Conservation (phyloP, 2,329 filamentous ascomycete genomes). For the Cladobotryum mycophilum region DNA sequence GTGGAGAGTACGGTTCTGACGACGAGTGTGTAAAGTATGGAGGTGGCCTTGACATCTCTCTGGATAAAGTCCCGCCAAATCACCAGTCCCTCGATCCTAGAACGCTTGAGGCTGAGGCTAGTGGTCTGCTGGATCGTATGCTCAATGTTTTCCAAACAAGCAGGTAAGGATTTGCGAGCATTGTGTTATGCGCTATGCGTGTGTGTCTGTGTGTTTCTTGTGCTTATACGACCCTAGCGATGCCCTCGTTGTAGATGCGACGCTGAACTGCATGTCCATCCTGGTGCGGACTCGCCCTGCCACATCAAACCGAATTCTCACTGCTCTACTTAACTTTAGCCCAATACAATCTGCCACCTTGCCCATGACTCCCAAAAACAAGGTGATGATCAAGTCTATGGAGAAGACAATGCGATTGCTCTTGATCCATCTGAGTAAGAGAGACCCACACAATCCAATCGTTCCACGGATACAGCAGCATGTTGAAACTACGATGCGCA, state of each 20-base stretch:
- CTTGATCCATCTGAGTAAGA: conserved; percentile 76
- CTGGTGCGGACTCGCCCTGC: conserved; percentile 76
- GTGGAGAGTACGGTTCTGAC: conserved; percentile 18
- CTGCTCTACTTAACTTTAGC: conserved; percentile 83
- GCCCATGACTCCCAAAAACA: conserved; percentile 70
- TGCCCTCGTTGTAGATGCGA: conserved; percentile 81
- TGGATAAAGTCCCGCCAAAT: conserved; percentile 76
- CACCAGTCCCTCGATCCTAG: conserved; percentile 74
- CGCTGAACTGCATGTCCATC: conserved; percentile 78
- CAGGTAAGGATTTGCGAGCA: conserved; percentile 50
- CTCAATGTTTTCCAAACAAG: conserved; percentile 78
- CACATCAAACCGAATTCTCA: conserved; percentile 79
- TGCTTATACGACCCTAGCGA: conserved; percentile 50
- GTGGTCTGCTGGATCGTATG: conserved; percentile 82
- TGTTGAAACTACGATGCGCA: conserved; percentile 74
- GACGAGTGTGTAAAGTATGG: conserved; percentile 30
- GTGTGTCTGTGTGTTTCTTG: neutral
- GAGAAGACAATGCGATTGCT: conserved; percentile 86
- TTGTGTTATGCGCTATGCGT: neutral
- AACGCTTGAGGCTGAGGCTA: conserved; percentile 87
- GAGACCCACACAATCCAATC: conserved; percentile 74
- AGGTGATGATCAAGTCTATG: conserved; percentile 85
- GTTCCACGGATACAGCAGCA: conserved; percentile 78
- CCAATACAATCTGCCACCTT: conserved; percentile 74
- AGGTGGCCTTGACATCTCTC: conserved; percentile 65